phyloP scores from a whole-genome alignment of 208 protist genomes.

The Borovskyia barvae region DNA sequence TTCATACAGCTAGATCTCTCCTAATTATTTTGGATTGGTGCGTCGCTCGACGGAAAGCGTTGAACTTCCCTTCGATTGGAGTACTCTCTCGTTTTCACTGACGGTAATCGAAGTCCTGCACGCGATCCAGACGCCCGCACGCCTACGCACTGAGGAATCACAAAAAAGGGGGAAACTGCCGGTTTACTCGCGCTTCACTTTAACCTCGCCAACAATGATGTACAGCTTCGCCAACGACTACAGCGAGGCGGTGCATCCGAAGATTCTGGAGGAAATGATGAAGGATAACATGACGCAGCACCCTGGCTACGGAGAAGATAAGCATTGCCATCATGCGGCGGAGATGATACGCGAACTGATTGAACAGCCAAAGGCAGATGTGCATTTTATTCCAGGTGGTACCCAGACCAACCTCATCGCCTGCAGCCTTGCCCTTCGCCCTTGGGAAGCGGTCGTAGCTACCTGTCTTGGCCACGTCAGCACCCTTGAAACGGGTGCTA shows the following conservation, averaged over 20 bases:
- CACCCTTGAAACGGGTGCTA: constrained; percentile 48
- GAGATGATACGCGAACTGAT: constrained; percentile 25
- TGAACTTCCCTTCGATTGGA: too few species aligned
- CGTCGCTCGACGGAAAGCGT: too few species aligned
- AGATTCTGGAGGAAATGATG: constrained; percentile 26
- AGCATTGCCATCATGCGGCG: constrained; percentile 21
- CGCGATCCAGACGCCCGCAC: too few species aligned
- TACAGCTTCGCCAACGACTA: constrained; percentile 56
- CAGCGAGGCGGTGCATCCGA: constrained; percentile 35
- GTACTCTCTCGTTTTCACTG: too few species aligned
- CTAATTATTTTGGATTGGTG: too few species aligned
- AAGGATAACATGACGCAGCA: constrained; percentile 21
- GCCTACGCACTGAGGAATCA: too few species aligned
- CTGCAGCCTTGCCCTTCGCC: constrained; percentile 25
- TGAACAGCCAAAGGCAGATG: constrained; percentile 27
- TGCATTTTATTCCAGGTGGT: constrained; percentile 41
- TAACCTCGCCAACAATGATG: background rate
- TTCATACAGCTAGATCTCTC: too few species aligned
- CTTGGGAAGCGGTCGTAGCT: constrained; percentile 47
- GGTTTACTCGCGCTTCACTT: too few species aligned
- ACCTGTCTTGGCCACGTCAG: constrained; percentile 35
- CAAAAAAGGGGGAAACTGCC: too few species aligned
- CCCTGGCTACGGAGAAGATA: constrained; percentile 43
- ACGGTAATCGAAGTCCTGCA: too few species aligned
- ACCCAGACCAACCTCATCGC: constrained; percentile 44